These are phyloP conservation scores for Neurospora intermedia DNA, from an alignment of 495 filamentous ascomycete species.

Conservation along the genomic window DNA sequence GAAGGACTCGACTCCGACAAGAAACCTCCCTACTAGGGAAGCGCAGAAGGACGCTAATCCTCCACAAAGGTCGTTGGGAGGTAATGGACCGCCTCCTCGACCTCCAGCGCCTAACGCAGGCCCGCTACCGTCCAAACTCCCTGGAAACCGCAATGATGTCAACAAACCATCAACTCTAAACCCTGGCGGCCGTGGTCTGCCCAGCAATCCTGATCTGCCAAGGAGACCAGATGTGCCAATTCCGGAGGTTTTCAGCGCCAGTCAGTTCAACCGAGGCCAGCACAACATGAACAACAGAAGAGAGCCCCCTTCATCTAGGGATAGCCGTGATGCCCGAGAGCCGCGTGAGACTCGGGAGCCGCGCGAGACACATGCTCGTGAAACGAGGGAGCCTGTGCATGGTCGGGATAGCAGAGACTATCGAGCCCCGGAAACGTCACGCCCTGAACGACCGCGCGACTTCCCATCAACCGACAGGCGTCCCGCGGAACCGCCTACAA, in stretches of 20 bases:
- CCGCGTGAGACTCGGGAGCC: constrained; percentile 29
- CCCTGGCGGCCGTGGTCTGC: constrained; percentile 22
- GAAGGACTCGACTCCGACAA: constrained; percentile 4
- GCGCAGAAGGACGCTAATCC: constrained; percentile 5
- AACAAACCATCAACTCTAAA: constrained; percentile 27
- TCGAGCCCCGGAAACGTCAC: constrained; percentile 16
- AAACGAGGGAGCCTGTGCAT: constrained; percentile 24
- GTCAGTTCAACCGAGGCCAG: constrained; percentile 26
- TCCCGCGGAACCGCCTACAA: constrained; percentile 12
- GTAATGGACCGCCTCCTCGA: background rate
- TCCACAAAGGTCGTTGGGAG: constrained; percentile 1
- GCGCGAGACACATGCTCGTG: constrained; percentile 25
- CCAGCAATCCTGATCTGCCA: constrained; percentile 29
- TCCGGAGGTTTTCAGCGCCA: constrained; percentile 25
- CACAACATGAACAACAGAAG: constrained; percentile 22
- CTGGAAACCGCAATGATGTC: constrained; percentile 17
- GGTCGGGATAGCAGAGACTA: constrained; percentile 26
- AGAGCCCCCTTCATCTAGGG: constrained; percentile 9
- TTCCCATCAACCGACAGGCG: constrained; percentile 17
- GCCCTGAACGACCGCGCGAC: constrained; percentile 21
- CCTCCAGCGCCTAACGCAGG: constrained; percentile 8
- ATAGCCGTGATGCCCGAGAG: constrained; percentile 25
- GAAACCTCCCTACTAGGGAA: constrained; percentile 9
- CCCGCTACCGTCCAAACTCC: constrained; percentile 3
- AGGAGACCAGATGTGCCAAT: constrained; percentile 35